These are phyloP conservation scores for Yamadazyma trypodendri DNA, from an alignment of 1,139 yeast genomes.

Conservation along the genomic window DNA sequence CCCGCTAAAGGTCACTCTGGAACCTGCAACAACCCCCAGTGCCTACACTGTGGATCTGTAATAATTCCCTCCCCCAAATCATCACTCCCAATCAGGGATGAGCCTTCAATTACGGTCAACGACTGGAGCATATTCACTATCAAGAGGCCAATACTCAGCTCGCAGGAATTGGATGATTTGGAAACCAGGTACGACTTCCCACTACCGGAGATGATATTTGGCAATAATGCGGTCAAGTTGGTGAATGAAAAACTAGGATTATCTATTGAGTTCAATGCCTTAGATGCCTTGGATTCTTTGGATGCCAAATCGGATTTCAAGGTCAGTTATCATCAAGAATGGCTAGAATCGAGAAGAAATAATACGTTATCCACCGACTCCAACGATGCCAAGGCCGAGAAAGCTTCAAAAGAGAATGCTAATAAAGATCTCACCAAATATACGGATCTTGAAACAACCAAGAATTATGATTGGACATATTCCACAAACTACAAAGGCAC, in stretches of 20 bases:
- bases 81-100: constrained; percentile 57
- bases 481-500: constrained; percentile 78
- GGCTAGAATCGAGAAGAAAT: constrained; percentile 67
- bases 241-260: constrained; percentile 41
- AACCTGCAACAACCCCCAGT: constrained; percentile 50
- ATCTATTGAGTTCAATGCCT: constrained; percentile 65
- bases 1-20: constrained; percentile 36
- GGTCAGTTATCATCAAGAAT: constrained; percentile 86
- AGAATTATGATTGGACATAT: constrained; percentile 97
- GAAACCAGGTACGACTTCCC: constrained; percentile 68
- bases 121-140: constrained; percentile 77
- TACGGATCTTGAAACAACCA: constrained; percentile 41
- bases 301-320: constrained; percentile 39
- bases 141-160: constrained; percentile 73
- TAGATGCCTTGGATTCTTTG: constrained; percentile 76
- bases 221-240: constrained; percentile 71
- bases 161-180: constrained; percentile 70
- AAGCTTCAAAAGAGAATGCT: constrained; percentile 26
- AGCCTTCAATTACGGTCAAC: constrained; percentile 63
- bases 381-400: constrained; percentile 26
- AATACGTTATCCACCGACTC: constrained; percentile 21
- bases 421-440: constrained; percentile 38
- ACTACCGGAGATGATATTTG: constrained; percentile 96
- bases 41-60: constrained; percentile 65
- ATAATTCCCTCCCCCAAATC: constrained; percentile 74